Base-by-base conservation (phyloP, 2,329 filamentous ascomycete genomes). In the Aspergillus fructus region DNA sequence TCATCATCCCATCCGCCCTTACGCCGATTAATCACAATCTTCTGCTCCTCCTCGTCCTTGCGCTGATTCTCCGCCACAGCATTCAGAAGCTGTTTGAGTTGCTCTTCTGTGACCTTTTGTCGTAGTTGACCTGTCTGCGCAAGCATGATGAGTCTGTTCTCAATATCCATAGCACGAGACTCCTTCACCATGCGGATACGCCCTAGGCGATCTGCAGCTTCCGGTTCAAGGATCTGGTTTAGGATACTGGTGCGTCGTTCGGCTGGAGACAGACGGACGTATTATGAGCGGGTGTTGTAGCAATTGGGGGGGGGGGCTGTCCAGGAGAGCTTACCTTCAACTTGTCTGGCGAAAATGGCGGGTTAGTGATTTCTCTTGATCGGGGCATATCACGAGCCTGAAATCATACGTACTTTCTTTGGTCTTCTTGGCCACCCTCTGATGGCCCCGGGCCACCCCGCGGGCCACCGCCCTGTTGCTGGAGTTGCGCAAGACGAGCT, bases 121-220 rank as follows among this genome's bases (percentile, higher is more conserved):
- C 91, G 82, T 67, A 99, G 81, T 80, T 97, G 94, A 23, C 93
- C 93, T 23, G 88, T 85, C 69, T 92, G 86, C 58, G 94, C 93
- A 57, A 99, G 85, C 86, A 89, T 92, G 75, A 99, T 93, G 56
- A 99, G 84, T 50, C 93, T 80, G 81, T 96, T 93, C 80, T 99
- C 94, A 56, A 99, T 86, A 69, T 97, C 92, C 60, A 83, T 85
- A 37, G 94, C 94, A 68, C 94, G 90, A 66, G 89, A 88, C 73
- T 93, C 91, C 78, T 97, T 97, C 71, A 99, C 94, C 59, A 99
- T 87, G 34, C 93, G 89, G 78, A 99, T 97, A 64, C 94, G 91
- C 56, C 91, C 91, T 1, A 99, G 84, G 13, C 94, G 90, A 78
- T 99, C 94, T 59, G 91, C 90, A 17, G 94, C 94, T 71, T 93